A percentile compares a stretch with the other conserved stretches of the same genome.
Evolutionary conservation across 169 alveolate species (phyloP).

Genomic region (Nephromyces sp.): DNA sequence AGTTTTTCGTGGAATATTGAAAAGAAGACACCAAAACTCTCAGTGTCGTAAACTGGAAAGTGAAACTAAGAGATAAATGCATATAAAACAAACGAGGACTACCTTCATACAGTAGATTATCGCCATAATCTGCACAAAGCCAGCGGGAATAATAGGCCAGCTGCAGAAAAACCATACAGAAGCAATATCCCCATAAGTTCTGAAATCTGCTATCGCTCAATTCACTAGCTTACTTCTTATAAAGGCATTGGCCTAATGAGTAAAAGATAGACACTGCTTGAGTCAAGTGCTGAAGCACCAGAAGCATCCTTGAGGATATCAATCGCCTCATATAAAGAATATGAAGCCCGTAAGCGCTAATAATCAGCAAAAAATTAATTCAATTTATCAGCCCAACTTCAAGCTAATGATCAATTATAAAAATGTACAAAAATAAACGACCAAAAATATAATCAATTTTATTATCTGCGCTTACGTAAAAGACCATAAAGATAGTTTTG

Average conservation of each 20-base stretch:
- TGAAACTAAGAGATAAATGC: background rate
- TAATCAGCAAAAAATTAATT: background rate
- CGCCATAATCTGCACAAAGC: slow-evolving; percentile 22
- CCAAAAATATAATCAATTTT: background rate
- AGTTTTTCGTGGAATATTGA: too few relatives aligned
- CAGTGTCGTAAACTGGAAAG: background rate
- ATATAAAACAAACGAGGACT: background rate
- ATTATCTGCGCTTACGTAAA: slow-evolving; percentile 16
- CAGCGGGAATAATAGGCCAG: slow-evolving; percentile 41
- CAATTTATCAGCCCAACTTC: background rate
- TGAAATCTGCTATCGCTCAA: background rate
- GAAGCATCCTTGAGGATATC: background rate
- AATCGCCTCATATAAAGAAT: background rate
- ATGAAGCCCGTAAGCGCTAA: slow-evolving; percentile 25
- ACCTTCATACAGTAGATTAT: slow-evolving; percentile 36
- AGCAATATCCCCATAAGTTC: background rate
- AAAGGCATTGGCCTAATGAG: slow-evolving; percentile 17
- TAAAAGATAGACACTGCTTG: slow-evolving; percentile 15
- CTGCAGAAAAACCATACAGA: background rate
- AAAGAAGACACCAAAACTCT: background rate
- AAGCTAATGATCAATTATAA: background rate
- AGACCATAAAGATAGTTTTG: slow-evolving; percentile 26
- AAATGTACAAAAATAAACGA: background rate
- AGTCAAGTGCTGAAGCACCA: slow-evolving; percentile 23
- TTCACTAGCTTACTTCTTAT: slow-evolving; percentile 7